Evolutionary conservation across 495 filamentous ascomycete species (phyloP), one percentile per base, ranked within the genome.

Genomic region (Xylaria palmicola): DNA sequence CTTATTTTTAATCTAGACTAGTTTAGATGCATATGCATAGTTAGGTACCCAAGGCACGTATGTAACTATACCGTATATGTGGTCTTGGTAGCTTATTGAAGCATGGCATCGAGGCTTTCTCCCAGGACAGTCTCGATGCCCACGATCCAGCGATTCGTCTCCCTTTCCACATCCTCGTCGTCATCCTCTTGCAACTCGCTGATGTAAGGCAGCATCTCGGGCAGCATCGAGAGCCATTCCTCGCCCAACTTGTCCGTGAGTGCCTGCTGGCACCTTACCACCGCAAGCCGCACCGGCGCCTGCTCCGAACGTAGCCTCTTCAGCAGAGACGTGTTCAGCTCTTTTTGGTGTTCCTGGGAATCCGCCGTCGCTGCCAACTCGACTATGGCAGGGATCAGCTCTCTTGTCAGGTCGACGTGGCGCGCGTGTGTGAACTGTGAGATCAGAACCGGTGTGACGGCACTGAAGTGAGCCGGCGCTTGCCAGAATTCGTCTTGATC

Each of bases 111-210:
- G 68, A 98, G 75, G 56, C 86, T 89, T 79, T 96, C 91, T 8
- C 94, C 94, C 45, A 97, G 74, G 30, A 93, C 87, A 52, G 81
- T 83, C 74, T 98, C 94, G 66, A 98, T 93, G 73, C 81, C 83
- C 74, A 87, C 85, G 62, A 97, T 90, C 91, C 93, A 94, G 57
- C 85, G 82, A 69, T 89, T 80, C 8, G 90, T 90, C 78, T 97
- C 93, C 65, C 86, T 77, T 80, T 97, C 94, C 39, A 98, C 93
- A 24, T 73, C 78, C 74, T 97, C 93, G 63, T 97, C 91, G 63
- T 96, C 94, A 72, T 98, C 94, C 73, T 98, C 95, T 79, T 94
- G 89, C 62, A 95, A 68, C 75, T 98, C 94, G 62, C 89, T 93
- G 51, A 98, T 94, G 56, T 90, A 89, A 32, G 94, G 94, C 65